Base-by-base conservation (phyloP, 495 filamentous ascomycete genomes). In the Chaetomium tenue region DNA sequence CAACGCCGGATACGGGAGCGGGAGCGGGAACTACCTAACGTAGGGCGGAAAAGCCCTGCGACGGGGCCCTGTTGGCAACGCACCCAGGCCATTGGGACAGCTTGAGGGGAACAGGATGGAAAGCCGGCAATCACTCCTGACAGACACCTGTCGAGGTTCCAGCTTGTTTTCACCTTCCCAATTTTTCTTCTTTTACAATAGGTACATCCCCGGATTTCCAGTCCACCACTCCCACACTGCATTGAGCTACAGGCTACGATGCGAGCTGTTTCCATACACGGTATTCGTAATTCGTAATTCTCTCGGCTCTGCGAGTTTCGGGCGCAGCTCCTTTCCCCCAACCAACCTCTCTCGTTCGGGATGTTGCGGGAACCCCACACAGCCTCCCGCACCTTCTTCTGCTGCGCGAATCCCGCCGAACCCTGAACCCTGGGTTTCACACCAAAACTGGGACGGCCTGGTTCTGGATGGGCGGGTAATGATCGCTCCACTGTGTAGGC, bases 1-100 rank as follows among this genome's bases (percentile, higher is more conserved):
- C 23, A 48, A 54, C 52, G 28, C 58, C 53, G 59, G 64, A 62
- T 58, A 66, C 64, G 64, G 64, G 64, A 66, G 59, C 64, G 60
- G 64, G 64, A 66, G 54, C 53, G 53, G 59, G 59, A 58, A 46
- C 39, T 61, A 37, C 33, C 33, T 37, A 37, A 37, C 5, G 33
- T 37, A 52, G 42, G 42, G n/a, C 52, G 40, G 48, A 61, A 60
- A 46, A 39, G 58, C 37, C 37, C 40, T 47, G 51, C 23, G 57
- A 39, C 28, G 33, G 30, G 30, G 53, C 30, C 53, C 13, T 55
- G 26, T 33, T 55, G 52, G 52, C 26, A 55, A n/a, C 52, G 40
- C 54, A 66, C 52, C 64, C 64, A 33, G 30, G 12, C 53, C 42
- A 25, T 26, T 50, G 64, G 64, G 59, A 58, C 64, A 25, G 52